Evolutionary conservation across 495 filamentous ascomycete species (phyloP).

Genomic region (Neurospora tetrasperma): DNA sequence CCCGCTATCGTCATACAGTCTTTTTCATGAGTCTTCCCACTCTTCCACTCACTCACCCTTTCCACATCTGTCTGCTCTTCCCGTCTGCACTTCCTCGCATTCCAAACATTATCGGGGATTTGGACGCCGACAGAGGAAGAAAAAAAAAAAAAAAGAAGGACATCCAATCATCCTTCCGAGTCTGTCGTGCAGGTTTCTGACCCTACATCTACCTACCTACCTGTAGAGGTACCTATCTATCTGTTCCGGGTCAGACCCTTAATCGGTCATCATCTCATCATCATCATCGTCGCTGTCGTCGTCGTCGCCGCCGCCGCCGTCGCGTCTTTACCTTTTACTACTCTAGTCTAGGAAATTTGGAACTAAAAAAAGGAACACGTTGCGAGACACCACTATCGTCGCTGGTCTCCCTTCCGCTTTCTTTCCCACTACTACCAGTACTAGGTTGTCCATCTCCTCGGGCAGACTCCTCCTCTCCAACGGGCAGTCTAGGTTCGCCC

Average conservation of each 20-base stretch:
- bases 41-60: neutral
- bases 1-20: neutral
- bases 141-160: neutral
- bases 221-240: no score
- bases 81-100: neutral
- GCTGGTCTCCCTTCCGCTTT: neutral
- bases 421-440: neutral
- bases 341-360: neutral
- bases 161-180: neutral
- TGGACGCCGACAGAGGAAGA: neutral
- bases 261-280: neutral
- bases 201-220: neutral
- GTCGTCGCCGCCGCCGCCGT: neutral
- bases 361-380: neutral
- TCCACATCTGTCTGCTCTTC: neutral
- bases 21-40: neutral
- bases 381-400: neutral
- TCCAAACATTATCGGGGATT: neutral
- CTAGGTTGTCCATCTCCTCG: neutral
- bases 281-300: neutral
- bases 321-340: neutral
- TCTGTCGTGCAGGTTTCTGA: neutral
- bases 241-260: neutral
- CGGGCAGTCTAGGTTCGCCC: neutral
- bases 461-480: neutral